Evolutionary conservation across 2,329 filamentous ascomycete species (phyloP).

Genomic region (Hypoxylon sp.): DNA sequence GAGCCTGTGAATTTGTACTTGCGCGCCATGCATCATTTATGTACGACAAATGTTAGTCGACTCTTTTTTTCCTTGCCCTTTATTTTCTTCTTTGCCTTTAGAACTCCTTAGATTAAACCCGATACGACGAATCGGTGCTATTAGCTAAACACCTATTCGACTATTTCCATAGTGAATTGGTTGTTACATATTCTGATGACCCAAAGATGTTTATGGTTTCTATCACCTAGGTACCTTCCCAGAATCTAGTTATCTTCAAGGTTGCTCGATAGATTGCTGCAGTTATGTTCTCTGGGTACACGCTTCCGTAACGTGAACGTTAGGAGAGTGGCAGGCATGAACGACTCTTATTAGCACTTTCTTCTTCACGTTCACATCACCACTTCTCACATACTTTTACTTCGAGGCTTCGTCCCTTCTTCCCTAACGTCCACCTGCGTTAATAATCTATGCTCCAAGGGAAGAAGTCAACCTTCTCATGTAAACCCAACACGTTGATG

Average conservation of each 20-base stretch:
- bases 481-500: not conserved
- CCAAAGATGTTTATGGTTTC: not conserved
- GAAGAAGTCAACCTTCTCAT: not conserved
- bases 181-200: not conserved
- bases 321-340: not conserved
- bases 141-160: not conserved
- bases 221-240: not conserved
- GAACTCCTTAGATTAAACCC: not conserved
- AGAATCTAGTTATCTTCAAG: too few relatives aligned
- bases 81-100: not conserved
- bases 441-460: not conserved
- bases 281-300: not conserved
- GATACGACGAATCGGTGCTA: not conserved
- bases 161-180: not conserved
- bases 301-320: not conserved
- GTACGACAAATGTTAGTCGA: not conserved
- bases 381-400: not conserved
- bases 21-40: not conserved
- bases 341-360: not conserved
- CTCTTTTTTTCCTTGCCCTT: not conserved
- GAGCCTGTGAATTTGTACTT: slow-evolving; percentile 13
- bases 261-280: not conserved
- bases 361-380: not conserved
- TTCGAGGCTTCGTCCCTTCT: not conserved
- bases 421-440: not conserved